Evolutionary conservation across 2,329 filamentous ascomycete species (phyloP).

Genomic region (Fragosphaeria purpurea): DNA sequence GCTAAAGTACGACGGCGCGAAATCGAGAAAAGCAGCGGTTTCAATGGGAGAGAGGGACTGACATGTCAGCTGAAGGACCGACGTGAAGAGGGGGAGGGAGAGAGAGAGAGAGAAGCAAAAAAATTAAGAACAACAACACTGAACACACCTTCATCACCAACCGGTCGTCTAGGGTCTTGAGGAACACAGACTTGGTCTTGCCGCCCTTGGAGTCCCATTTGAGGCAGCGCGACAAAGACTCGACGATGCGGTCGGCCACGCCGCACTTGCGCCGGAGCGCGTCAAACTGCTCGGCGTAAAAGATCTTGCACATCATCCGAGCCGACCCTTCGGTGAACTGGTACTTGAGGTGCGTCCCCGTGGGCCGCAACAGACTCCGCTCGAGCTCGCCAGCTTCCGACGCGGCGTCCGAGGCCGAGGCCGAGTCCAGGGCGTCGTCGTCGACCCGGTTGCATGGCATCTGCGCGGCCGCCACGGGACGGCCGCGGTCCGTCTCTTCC

Average conservation of each 20-base stretch:
- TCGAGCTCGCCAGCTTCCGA: slow-evolving; percentile 61
- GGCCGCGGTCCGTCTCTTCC: too few relatives aligned
- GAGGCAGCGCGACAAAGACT: slow-evolving; percentile 86
- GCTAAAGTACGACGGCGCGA: slow-evolving; percentile 92
- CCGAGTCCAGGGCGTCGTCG: background rate
- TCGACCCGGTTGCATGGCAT: too few relatives aligned
- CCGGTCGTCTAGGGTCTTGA: slow-evolving; percentile 92
- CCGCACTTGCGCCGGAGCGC: slow-evolving; percentile 87
- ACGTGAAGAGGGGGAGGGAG: too few relatives aligned
- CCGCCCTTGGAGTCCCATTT: slow-evolving; percentile 98
- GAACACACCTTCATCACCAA: slow-evolving; percentile 62
- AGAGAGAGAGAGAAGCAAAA: too few relatives aligned
- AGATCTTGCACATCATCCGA: slow-evolving; percentile 95
- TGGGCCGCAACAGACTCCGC: slow-evolving; percentile 70
- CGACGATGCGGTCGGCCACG: slow-evolving; percentile 84
- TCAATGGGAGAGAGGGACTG: slow-evolving; percentile 75
- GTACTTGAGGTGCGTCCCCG: slow-evolving; percentile 90
- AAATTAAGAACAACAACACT: too few relatives aligned
- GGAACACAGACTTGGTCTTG: slow-evolving; percentile 93
- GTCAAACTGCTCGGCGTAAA: slow-evolving; percentile 97
- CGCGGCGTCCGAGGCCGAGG: slow-evolving; percentile 20
- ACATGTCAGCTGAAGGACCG: too few relatives aligned
- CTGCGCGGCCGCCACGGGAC: too few relatives aligned
- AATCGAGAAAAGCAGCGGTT: slow-evolving; percentile 86
- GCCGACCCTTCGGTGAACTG: slow-evolving; percentile 91